Evolutionary conservation across 2,329 filamentous ascomycete species (phyloP).

Genomic region (Samsoniella hepiali): DNA sequence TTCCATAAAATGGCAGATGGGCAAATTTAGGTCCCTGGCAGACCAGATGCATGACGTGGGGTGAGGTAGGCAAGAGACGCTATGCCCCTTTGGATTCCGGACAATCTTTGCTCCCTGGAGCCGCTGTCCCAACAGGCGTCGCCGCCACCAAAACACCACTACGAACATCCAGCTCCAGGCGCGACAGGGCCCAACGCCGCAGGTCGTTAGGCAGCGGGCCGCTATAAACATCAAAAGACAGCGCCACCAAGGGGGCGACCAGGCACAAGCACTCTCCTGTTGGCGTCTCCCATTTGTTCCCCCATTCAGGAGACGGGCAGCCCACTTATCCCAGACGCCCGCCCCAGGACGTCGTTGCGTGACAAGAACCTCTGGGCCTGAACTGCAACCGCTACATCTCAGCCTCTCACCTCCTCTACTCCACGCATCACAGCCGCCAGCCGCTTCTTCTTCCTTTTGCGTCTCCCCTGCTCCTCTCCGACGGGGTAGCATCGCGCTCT

Average conservation of each 20-base stretch:
- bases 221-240: background rate
- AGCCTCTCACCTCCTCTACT: background rate
- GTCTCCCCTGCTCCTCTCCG: background rate
- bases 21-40: background rate
- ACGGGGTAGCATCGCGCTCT: conserved; percentile 10
- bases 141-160: too few species aligned
- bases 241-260: background rate
- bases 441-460: background rate
- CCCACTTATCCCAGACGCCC: conserved; percentile 16
- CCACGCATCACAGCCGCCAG: background rate
- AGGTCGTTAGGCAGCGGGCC: background rate
- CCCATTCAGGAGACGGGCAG: conserved; percentile 7
- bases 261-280: background rate
- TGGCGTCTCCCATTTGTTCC: background rate
- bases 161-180: too few species aligned
- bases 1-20: background rate
- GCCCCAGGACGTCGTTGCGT: background rate
- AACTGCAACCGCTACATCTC: conserved; percentile 8
- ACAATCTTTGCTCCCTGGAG: too few species aligned
- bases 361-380: conserved; percentile 6
- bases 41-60: background rate
- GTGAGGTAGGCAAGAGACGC: background rate
- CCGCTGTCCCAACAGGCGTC: too few species aligned
- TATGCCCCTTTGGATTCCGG: background rate
- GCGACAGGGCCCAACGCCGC: too few species aligned